phyloP scores from a whole-genome alignment of 2,329 filamentous ascomycete genomes.

The Penicillium sp. region DNA sequence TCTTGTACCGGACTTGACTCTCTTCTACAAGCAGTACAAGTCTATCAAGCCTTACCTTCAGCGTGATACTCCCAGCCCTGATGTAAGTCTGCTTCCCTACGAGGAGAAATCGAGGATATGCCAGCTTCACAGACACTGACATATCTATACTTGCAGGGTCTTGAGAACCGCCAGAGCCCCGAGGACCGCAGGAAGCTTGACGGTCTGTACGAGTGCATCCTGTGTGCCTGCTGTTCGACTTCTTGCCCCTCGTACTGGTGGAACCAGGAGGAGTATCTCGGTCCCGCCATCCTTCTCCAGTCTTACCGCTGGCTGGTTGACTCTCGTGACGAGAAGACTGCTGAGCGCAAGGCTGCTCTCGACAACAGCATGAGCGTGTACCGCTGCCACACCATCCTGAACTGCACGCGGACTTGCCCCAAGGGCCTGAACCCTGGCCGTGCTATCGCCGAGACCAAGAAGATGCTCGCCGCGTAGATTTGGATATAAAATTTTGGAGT shows the following conservation, averaged over 20 bases:
- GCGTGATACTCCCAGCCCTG: constrained; percentile 72
- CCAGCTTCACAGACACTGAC: neutral
- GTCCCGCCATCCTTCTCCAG: constrained; percentile 91
- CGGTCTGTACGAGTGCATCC: constrained; percentile 97
- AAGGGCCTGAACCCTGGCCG: constrained; percentile 96
- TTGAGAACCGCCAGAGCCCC: constrained; percentile 84
- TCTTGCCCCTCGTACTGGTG: constrained; percentile 99
- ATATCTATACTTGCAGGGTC: constrained; percentile 54
- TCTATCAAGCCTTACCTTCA: constrained; percentile 99
- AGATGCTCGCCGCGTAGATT: constrained; percentile 65
- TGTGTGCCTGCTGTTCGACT: constrained; percentile 98
- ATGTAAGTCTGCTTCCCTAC: constrained; percentile 55
- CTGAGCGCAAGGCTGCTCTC: constrained; percentile 79
- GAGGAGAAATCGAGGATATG: neutral
- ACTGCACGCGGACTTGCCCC: constrained; percentile 95
- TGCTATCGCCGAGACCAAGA: constrained; percentile 98
- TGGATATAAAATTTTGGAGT: constrained; percentile 24
- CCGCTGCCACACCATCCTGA: constrained; percentile 98
- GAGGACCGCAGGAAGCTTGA: constrained; percentile 94
- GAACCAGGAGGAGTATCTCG: constrained; percentile 98
- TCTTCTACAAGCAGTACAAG: constrained; percentile 99
- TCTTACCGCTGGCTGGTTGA: constrained; percentile 97
- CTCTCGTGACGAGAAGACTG: constrained; percentile 83
- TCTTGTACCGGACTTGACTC: constrained; percentile 91
- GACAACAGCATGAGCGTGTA: constrained; percentile 99